Percentiles rank a stretch among this genome's conserved stretches.
Conservation (phyloP, 345 rosid species). For the Eucalyptus microcorys region DNA sequence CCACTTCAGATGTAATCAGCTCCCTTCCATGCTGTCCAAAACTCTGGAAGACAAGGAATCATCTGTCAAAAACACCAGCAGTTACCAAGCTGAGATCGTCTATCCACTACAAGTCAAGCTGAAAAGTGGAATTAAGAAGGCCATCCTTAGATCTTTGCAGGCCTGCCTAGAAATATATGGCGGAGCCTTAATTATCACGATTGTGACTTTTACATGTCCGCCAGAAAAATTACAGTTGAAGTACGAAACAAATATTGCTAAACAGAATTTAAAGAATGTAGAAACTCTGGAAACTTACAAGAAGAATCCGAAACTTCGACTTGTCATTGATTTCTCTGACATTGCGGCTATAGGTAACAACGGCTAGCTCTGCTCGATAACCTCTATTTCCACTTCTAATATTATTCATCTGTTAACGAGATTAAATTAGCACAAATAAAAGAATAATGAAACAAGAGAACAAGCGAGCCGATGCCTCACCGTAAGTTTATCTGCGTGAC, state of each 20-base stretch:
- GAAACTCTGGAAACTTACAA: conserved; percentile 42
- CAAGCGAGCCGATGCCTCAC: neutral
- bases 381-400: conserved; percentile 56
- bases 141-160: neutral
- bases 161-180: neutral
- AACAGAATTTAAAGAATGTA: neutral
- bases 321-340: conserved; percentile 27
- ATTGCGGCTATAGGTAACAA: conserved; percentile 53
- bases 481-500: conserved; percentile 27
- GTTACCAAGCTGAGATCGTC: conserved; percentile 40
- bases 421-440: neutral
- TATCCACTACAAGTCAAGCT: conserved; percentile 10
- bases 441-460: neutral
- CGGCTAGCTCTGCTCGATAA: conserved; percentile 50
- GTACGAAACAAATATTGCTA: neutral
- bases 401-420: conserved; percentile 36
- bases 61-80: conserved; percentile 85
- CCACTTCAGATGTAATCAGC: conserved; percentile 88
- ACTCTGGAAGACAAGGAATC: conserved; percentile 99
- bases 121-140: neutral
- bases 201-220: neutral
- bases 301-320: conserved; percentile 84
- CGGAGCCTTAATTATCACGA: neutral
- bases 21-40: conserved; percentile 99
- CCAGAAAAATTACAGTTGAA: neutral